Evolutionary conservation across 1,284 basidiomycete genomes (phyloP).

Genomic region (Sporisorium graminicola): DNA sequence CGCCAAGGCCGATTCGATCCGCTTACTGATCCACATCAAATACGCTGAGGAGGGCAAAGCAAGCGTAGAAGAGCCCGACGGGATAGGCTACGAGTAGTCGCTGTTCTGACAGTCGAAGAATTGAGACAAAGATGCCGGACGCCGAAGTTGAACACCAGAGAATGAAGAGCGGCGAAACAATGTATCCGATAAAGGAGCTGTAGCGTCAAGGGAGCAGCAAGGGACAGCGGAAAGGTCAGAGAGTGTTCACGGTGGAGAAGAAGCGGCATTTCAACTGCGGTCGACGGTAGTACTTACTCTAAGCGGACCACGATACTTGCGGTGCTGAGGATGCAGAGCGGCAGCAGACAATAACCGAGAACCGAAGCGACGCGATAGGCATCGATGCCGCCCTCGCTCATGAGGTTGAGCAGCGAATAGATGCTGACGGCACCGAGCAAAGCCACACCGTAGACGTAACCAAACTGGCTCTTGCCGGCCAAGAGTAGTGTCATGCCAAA

Average conservation of each 20-base stretch:
- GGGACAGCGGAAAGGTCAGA: neutral
- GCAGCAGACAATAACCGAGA: slow-evolving; percentile 94
- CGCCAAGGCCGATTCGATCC: neutral
- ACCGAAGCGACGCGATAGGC: slow-evolving; percentile 96
- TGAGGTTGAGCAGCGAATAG: slow-evolving; percentile 94
- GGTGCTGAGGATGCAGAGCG: slow-evolving; percentile 94
- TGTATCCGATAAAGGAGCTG: slow-evolving; percentile 58
- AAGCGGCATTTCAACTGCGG: neutral
- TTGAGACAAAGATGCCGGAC: slow-evolving; percentile 69
- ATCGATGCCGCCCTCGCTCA: slow-evolving; percentile 95
- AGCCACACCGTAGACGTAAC: slow-evolving; percentile 98
- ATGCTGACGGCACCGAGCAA: slow-evolving; percentile 93
- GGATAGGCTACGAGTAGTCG: slow-evolving; percentile 68
- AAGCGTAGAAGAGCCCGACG: slow-evolving; percentile 67
- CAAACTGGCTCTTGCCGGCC: slow-evolving; percentile 99
- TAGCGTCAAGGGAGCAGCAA: neutral
- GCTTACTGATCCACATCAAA: slow-evolving; percentile 54
- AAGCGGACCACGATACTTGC: slow-evolving; percentile 88
- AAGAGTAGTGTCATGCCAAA: slow-evolving; percentile 72
- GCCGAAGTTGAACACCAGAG: slow-evolving; percentile 68
- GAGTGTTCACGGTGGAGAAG: neutral
- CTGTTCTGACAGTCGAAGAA: slow-evolving; percentile 66
- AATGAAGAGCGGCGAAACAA: slow-evolving; percentile 67
- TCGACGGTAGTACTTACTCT: slow-evolving; percentile 77
- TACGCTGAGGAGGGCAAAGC: slow-evolving; percentile 67